A percentile compares a stretch with the other conserved stretches of the same genome.
Conservation (phyloP, 108 stramenopile genomes). For the Aurantiochytrium sp. region DNA sequence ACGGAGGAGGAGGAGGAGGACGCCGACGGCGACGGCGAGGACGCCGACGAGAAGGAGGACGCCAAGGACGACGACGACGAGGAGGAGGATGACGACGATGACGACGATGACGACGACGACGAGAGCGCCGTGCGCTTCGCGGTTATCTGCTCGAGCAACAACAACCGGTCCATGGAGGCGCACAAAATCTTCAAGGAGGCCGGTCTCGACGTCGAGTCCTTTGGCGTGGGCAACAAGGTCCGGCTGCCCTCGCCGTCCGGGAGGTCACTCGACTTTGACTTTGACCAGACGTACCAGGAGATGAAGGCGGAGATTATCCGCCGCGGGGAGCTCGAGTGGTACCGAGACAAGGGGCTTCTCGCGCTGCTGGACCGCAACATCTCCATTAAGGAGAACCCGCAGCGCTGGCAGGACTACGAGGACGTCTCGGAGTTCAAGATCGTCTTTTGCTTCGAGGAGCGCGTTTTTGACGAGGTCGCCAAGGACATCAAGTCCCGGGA, state of each 20-base stretch:
- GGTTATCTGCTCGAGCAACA: not conserved
- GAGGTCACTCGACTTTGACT: not conserved
- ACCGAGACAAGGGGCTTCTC: constrained; percentile 11
- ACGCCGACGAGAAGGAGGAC: not conserved
- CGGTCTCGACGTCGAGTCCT: not conserved
- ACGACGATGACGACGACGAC: not conserved
- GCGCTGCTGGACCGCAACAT: constrained; percentile 22
- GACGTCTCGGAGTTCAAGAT: not conserved
- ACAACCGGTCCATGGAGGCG: not conserved
- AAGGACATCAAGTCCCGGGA: constrained; percentile 20
- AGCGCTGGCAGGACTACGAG: constrained; percentile 23
- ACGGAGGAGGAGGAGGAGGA: not conserved
- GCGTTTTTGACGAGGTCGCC: not conserved
- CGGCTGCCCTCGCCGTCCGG: constrained; percentile 13
- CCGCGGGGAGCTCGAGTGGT: constrained; percentile 25
- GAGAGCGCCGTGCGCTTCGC: not conserved
- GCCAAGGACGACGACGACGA: not conserved
- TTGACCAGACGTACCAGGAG: not conserved
- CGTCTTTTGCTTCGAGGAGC: constrained; percentile 31
- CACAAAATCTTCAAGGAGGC: not conserved
- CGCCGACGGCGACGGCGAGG: not conserved
- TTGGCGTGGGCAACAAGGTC: constrained; percentile 27
- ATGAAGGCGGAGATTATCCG: not conserved
- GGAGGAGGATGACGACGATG: not conserved
- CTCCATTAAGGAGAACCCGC: constrained; percentile 19